Evolutionary conservation across 2,329 filamentous ascomycete genomes (phyloP), one percentile per base, ranked within the genome.

Genomic region (Hypoxylon sp.): DNA sequence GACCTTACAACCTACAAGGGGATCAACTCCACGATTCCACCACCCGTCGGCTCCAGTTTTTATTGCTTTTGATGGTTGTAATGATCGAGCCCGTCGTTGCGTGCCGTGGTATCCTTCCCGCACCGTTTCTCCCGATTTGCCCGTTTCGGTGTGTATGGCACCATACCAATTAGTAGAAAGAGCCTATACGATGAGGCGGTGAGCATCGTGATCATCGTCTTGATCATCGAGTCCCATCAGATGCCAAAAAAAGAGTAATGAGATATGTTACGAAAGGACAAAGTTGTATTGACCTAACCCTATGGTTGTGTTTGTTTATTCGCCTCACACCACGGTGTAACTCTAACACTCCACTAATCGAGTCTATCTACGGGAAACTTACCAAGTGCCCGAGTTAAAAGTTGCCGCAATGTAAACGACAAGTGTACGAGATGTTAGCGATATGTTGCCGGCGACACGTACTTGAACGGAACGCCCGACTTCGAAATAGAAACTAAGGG

Each of bases 41-140:
- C 39, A 57, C 56, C 59, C 56, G 59, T 70, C 64, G 56, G 60
- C 60, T 67, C 67, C 67, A 67, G 52, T 68, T 67, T 70, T 57
- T 58, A 50, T 70, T 61, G 53, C 54, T 65, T 68, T 42, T 70
- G 51, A 57, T 65, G 57, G 65, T 68, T 68, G 44, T 62, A 70
- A 60, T 68, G 61, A 70, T 70, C 65, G 65, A 68, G 58, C 65
- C 67, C 57, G 67, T 62, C 53, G 64, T 63, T 64, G 46, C 61
- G 56, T 70, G 67, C 64, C 67, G 65, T 70, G 48, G 56, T 63
- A 65, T 63, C 64, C 60, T 63, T 68, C 61, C 64, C 60, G 64
- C 53, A 68, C 57, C 61, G 61, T 58, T 48, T 59, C 31, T 60
- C 57, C 61, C 61, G 56, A 60, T 59, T 70, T 65, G 57, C 57